Conservation (phyloP, 2,329 filamentous ascomycete genomes). For the Curvularia hawaiiensis region DNA sequence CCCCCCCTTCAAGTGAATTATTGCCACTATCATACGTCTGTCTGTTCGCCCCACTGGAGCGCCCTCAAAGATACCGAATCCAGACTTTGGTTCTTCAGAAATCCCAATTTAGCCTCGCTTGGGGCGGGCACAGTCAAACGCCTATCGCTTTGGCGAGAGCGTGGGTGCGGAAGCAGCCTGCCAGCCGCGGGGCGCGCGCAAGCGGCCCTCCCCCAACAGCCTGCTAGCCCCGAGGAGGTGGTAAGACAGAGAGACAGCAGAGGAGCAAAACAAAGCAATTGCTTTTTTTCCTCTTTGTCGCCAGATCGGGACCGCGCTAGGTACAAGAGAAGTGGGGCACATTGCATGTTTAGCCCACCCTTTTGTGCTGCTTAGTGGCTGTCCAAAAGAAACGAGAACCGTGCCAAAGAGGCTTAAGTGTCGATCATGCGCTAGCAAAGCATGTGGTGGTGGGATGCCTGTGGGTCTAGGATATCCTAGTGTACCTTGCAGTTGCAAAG, state of each 20-base stretch:
- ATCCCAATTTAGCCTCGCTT: constrained; percentile 8
- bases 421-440: constrained; percentile 1
- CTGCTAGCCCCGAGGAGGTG: neutral
- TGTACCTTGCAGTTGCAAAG: constrained; percentile 2
- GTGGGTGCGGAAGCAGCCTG: neutral
- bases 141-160: constrained; percentile 2
- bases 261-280: neutral
- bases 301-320: constrained; percentile 1
- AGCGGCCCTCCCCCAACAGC: neutral
- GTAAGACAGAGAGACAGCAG: too few species aligned
- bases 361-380: neutral
- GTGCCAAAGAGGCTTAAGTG: constrained; percentile 2
- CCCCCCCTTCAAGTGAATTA: neutral
- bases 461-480: constrained; percentile 2
- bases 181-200: neutral
- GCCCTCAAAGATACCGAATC: neutral
- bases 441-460: neutral
- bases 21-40: constrained; percentile 1
- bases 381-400: neutral
- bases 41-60: neutral
- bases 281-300: constrained; percentile 5
- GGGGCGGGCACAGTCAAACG: neutral
- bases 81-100: neutral
- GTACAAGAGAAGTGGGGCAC: neutral
- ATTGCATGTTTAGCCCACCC: neutral